Conservation (phyloP, 306 rosid genomes). For the Ormosia emarginata region DNA sequence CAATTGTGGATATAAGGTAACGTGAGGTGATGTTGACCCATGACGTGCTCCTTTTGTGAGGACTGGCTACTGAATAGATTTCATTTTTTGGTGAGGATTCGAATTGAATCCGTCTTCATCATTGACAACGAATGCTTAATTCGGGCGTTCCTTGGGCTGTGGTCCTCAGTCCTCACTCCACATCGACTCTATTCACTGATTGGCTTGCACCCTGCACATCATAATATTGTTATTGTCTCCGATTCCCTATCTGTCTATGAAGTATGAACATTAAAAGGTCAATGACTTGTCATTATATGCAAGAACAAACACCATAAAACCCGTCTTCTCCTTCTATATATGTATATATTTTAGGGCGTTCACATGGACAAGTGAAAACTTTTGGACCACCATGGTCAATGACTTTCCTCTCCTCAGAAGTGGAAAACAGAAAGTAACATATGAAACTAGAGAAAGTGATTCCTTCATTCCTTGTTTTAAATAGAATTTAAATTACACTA, state of each 20-base stretch:
- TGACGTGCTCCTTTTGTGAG: not conserved
- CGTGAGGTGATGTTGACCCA: conserved; percentile 1
- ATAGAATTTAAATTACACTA: too few species aligned
- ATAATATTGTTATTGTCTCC: not conserved
- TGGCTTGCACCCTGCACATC: not conserved
- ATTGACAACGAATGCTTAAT: not conserved
- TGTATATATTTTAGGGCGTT: not conserved
- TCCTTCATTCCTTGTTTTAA: too few species aligned
- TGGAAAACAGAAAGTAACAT: too few species aligned
- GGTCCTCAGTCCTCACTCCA: not conserved
- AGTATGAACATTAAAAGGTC: not conserved
- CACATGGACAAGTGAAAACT: not conserved
- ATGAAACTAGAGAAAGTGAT: too few species aligned
- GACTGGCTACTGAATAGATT: not conserved
- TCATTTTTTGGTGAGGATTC: not conserved
- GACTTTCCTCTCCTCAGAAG: not conserved
- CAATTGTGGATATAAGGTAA: not conserved
- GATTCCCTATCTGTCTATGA: too few species aligned
- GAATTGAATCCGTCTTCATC: not conserved
- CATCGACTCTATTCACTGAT: not conserved
- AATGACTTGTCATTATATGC: not conserved
- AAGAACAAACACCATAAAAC: not conserved
- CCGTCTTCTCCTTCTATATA: not conserved
- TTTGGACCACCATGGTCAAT: not conserved
- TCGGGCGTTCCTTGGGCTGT: not conserved